These are phyloP conservation scores for Dissophora globulifera DNA, from an alignment of 192 early-diverging fungal species.

Conservation along the genomic window DNA sequence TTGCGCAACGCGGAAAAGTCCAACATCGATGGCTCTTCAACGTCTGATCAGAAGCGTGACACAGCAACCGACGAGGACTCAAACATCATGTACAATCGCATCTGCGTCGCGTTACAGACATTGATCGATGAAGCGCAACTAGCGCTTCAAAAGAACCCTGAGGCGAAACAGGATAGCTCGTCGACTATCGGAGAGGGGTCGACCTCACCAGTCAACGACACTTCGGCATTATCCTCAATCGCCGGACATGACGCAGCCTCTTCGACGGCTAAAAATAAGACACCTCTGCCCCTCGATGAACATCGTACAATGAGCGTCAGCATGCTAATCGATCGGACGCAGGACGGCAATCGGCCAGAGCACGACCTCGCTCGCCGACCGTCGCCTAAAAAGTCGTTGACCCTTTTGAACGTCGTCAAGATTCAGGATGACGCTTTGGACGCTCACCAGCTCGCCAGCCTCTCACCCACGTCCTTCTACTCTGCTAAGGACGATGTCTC, in stretches of 20 bases:
- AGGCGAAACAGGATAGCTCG: not conserved
- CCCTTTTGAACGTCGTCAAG: not conserved
- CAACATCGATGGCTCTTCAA: not conserved
- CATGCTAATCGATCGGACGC: not conserved
- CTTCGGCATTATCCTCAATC: too few relatives aligned
- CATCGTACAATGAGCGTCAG: too few relatives aligned
- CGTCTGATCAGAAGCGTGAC: not conserved
- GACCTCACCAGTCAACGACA: not conserved
- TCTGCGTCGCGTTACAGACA: constrained; percentile 25
- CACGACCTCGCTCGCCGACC: not conserved
- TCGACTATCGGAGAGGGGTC: not conserved
- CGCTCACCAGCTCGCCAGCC: not conserved
- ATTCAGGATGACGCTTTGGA: not conserved
- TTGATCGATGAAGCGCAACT: constrained; percentile 36
- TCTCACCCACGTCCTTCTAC: constrained; percentile 16
- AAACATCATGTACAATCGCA: constrained; percentile 38
- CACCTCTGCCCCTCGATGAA: too few relatives aligned
- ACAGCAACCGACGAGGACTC: constrained; percentile 5
- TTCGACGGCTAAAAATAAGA: too few relatives aligned
- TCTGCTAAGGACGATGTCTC: constrained; percentile 26
- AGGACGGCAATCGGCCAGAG: not conserved
- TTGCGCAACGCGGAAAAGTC: constrained; percentile 9
- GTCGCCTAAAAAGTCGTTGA: not conserved
- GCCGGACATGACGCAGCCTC: too few relatives aligned
- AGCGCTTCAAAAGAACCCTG: constrained; percentile 16